Conservation (phyloP, 1,139 yeast species). For the Blastobotrys serpentis region DNA sequence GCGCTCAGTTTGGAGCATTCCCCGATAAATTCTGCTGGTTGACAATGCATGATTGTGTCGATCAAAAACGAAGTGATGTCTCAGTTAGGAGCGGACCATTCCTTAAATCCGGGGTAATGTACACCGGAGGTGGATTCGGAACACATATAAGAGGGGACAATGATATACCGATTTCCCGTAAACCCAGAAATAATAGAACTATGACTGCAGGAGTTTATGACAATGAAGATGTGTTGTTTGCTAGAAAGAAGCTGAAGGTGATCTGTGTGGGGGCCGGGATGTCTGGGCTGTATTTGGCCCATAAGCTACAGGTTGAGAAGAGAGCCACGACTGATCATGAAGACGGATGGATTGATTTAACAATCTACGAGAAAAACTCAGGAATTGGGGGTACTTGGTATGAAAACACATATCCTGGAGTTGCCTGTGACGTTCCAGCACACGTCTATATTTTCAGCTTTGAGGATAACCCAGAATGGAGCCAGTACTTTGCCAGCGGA, state of each 20-base stretch:
- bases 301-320: slow-evolving; percentile 21
- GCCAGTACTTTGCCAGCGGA: slow-evolving; percentile 46
- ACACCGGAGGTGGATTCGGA: no score
- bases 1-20: slow-evolving; percentile 1
- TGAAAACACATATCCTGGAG: slow-evolving; percentile 51
- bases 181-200: no score
- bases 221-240: neutral
- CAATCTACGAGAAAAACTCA: slow-evolving; percentile 46
- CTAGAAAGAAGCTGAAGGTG: slow-evolving; percentile 1
- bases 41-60: no score
- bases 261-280: slow-evolving; percentile 42
- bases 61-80: no score
- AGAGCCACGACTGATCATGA: slow-evolving; percentile 38
- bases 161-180: no score
- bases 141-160: no score
- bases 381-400: slow-evolving; percentile 56
- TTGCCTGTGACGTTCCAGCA: slow-evolving; percentile 50
- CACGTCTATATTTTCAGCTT: slow-evolving; percentile 50
- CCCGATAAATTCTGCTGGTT: neutral
- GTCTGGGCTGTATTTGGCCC: slow-evolving; percentile 34
- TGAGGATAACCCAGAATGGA: slow-evolving; percentile 37
- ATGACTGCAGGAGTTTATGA: slow-evolving; percentile 2
- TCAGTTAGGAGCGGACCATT: neutral
- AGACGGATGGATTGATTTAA: slow-evolving; percentile 34
- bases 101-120: slow-evolving; percentile 1